phyloP scores from a whole-genome alignment of 495 filamentous ascomycete genomes.

The Annulohypoxylon stygium region DNA sequence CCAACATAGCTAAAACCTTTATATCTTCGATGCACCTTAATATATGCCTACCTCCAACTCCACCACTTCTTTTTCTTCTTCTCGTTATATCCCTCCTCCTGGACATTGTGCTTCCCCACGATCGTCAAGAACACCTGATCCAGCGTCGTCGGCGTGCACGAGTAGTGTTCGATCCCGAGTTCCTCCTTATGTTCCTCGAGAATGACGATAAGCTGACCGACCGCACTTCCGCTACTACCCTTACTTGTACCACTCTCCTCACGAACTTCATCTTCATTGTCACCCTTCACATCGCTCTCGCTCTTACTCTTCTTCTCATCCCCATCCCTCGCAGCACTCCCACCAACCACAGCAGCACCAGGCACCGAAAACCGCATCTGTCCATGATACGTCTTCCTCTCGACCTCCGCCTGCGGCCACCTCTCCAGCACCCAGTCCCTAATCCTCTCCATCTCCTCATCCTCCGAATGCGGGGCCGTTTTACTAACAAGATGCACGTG shows the following conservation, averaged over 20 bases:
- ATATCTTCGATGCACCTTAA: neutral
- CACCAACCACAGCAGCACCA: constrained; percentile 46
- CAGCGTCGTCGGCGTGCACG: constrained; percentile 82
- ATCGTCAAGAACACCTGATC: constrained; percentile 91
- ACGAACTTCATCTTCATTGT: neutral
- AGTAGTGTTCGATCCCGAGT: constrained; percentile 82
- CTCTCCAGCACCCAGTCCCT: constrained; percentile 69
- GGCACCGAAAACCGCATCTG: constrained; percentile 84
- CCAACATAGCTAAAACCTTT: neutral
- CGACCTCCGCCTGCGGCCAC: constrained; percentile 72
- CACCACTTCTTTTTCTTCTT: constrained; percentile 51
- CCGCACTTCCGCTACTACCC: constrained; percentile 51
- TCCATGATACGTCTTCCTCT: constrained; percentile 82
- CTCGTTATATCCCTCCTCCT: constrained; percentile 77
- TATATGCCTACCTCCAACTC: constrained; percentile 33
- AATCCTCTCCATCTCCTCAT: constrained; percentile 73
- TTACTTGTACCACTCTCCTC: constrained; percentile 23
- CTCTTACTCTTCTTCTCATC: neutral
- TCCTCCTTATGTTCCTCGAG: constrained; percentile 75
- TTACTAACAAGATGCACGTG: constrained; percentile 80
- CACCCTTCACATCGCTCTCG: neutral
- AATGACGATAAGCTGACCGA: constrained; percentile 75
- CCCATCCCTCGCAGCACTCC: neutral
- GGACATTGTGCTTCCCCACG: constrained; percentile 79
- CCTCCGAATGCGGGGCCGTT: constrained; percentile 75